Base-by-base conservation (phyloP, 2,329 filamentous ascomycete genomes). In the Metarhizium guizhouense region DNA sequence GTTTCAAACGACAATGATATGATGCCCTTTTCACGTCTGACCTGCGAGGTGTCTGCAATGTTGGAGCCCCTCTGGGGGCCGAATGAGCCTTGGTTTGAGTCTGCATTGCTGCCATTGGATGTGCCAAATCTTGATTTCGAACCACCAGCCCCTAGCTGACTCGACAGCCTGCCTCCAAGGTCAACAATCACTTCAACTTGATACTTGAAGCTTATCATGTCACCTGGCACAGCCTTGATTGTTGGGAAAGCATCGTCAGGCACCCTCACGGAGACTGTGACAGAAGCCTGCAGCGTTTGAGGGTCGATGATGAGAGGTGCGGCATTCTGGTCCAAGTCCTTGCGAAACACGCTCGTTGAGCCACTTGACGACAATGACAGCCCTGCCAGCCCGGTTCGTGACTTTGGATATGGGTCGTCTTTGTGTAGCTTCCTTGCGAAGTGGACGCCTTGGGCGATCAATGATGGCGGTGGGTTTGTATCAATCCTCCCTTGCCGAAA, bases 181-280 rank as follows among this genome's bases (percentile, higher is more conserved):
- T 99, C 94, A 25, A 96, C 83, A 32, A 97, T 86, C 2, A 96
- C 89, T 70, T 99, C 94, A 20, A 96, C 81, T 62, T 92, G 89
- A 66, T 99, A 97, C 62, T 87, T 90, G 75, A 99, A 97, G 63
- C 86, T 91, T 61, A 99, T 94, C 85, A 97, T 94, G 38, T 89
- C 86, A 3, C 93, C 91, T 0, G 94, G 94, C 0, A 96, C 90
- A 54, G 86, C 86, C 32, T 84, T 85, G 59, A 97, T 97, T 2
- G 92, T 96, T 0, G 94, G 93, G 63, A 97, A 97, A 0, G 85
- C 85, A 65, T 96, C 90, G 60, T 95, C 90, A 0, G 94, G 94
- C 3, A 97, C 83, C 62, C 90, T 85, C 16, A 99, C 83, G 3
- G 88, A 87, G 4, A 91, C 87, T 16, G 86, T 94, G 47, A 97